phyloP scores from a whole-genome alignment of 2,329 filamentous ascomycete genomes.

The Curvularia spicifera region DNA sequence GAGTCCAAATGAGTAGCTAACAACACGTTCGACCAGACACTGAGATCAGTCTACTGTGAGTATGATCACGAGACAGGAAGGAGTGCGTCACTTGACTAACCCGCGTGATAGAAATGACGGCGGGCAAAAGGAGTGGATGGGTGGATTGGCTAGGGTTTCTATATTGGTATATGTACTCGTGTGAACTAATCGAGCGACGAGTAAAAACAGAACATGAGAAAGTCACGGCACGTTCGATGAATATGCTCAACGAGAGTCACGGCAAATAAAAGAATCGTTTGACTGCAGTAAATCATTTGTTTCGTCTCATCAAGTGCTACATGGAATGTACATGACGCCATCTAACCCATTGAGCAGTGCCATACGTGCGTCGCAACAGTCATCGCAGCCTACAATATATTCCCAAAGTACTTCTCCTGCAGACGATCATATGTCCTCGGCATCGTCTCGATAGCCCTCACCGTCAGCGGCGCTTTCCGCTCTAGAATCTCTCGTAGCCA shows the following conservation, averaged over 20 bases:
- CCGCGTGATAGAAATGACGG: neutral
- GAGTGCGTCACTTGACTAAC: neutral
- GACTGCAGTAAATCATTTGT: neutral
- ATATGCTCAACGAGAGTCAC: neutral
- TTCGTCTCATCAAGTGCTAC: constrained; percentile 4
- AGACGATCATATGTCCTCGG: constrained; percentile 46
- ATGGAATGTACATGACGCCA: neutral
- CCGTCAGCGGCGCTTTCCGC: constrained; percentile 47
- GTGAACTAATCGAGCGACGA: neutral
- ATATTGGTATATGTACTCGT: neutral
- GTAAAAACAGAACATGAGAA: neutral
- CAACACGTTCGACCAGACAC: neutral
- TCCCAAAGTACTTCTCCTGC: constrained; percentile 37
- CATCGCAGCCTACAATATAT: constrained; percentile 4
- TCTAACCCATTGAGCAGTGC: neutral
- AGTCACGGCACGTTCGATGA: neutral
- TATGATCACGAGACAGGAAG: neutral
- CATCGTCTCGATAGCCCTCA: constrained; percentile 55
- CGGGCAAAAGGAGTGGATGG: neutral
- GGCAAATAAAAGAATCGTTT: neutral
- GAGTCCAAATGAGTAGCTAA: neutral
- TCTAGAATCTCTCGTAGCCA: constrained; percentile 43
- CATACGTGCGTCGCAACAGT: neutral
- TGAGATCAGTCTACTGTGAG: neutral
- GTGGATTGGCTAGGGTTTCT: neutral